Percentiles rank a stretch among this genome's conserved stretches.
These are phyloP conservation scores for Alternaria triticina DNA, from an alignment of 2,329 filamentous ascomycete species.

Conservation along the genomic window DNA sequence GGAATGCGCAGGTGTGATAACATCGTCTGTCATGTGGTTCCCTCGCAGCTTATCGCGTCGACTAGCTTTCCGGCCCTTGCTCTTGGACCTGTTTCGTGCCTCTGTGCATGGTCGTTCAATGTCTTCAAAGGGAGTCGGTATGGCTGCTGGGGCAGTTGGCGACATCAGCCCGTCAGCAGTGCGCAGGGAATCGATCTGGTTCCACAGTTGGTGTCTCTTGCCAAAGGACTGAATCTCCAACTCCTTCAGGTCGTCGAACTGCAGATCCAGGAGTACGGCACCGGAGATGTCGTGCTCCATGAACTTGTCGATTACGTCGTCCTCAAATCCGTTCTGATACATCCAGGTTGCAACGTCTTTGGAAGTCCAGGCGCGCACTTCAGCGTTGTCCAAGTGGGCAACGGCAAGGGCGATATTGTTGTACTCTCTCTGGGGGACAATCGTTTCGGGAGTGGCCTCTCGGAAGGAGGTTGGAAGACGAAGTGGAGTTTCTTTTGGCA, in stretches of 20 bases:
- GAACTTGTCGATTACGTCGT: conserved; percentile 79
- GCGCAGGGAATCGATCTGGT: conserved; percentile 74
- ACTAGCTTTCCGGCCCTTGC: conserved; percentile 41
- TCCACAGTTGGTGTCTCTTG: conserved; percentile 79
- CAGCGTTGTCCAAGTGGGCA: conserved; percentile 65
- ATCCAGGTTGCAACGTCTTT: conserved; percentile 86
- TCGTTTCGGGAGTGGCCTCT: conserved; percentile 44
- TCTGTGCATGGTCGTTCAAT: conserved; percentile 53
- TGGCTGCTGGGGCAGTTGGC: conserved; percentile 51
- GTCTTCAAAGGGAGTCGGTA: conserved; percentile 58
- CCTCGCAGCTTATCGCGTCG: conserved; percentile 43
- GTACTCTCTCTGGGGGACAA: conserved; percentile 50
- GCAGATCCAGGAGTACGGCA: conserved; percentile 83
- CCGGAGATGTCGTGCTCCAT: conserved; percentile 92
- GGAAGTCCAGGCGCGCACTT: conserved; percentile 72
- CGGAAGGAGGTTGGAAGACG: conserved; percentile 52
- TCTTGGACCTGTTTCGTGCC: conserved; percentile 42
- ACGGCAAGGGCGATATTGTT: conserved; percentile 60
- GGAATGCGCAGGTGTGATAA: conserved; percentile 79
- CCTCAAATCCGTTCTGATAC: conserved; percentile 81
- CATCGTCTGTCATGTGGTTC: conserved; percentile 60
- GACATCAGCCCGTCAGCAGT: conserved; percentile 51
- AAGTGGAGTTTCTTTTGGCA: conserved; percentile 65
- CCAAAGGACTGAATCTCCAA: conserved; percentile 82
- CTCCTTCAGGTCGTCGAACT: conserved; percentile 86